phyloP scores from a whole-genome alignment of 441 rosid species.

The Sinapis alba region DNA sequence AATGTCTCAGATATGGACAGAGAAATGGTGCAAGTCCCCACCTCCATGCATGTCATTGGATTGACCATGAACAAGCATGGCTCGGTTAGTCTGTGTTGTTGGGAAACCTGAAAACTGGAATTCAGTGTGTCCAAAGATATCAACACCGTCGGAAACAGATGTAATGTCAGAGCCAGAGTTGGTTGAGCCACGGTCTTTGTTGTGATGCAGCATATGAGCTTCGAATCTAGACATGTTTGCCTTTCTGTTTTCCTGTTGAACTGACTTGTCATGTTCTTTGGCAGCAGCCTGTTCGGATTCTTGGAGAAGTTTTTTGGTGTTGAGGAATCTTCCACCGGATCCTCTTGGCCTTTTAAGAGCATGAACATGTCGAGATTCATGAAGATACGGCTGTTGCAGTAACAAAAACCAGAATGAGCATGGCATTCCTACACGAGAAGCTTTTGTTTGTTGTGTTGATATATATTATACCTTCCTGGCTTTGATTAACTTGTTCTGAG shows the following conservation, averaged over 20 bases:
- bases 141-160: background rate
- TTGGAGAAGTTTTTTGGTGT: slow-evolving; percentile 50
- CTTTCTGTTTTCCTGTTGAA: slow-evolving; percentile 32
- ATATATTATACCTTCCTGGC: slow-evolving; percentile 55
- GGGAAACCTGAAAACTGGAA: slow-evolving; percentile 30
- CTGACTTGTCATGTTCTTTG: slow-evolving; percentile 19
- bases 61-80: slow-evolving; percentile 43
- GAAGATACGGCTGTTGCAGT: slow-evolving; percentile 71
- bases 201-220: background rate
- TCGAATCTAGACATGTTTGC: background rate
- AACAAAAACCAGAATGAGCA: slow-evolving; percentile 25
- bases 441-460: background rate
- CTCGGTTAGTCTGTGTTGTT: slow-evolving; percentile 41
- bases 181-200: background rate
- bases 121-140: background rate
- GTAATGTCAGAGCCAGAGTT: background rate
- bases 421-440: too few relatives aligned
- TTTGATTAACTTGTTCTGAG: slow-evolving; percentile 69
- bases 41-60: slow-evolving; percentile 45
- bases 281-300: slow-evolving; percentile 45
- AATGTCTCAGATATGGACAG: slow-evolving; percentile 49
- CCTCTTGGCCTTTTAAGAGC: slow-evolving; percentile 89
- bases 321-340: slow-evolving; percentile 81
- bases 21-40: slow-evolving; percentile 45
- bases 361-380: slow-evolving; percentile 85